phyloP scores from a whole-genome alignment of 495 filamentous ascomycete genomes.

The Neurospora sp. region DNA sequence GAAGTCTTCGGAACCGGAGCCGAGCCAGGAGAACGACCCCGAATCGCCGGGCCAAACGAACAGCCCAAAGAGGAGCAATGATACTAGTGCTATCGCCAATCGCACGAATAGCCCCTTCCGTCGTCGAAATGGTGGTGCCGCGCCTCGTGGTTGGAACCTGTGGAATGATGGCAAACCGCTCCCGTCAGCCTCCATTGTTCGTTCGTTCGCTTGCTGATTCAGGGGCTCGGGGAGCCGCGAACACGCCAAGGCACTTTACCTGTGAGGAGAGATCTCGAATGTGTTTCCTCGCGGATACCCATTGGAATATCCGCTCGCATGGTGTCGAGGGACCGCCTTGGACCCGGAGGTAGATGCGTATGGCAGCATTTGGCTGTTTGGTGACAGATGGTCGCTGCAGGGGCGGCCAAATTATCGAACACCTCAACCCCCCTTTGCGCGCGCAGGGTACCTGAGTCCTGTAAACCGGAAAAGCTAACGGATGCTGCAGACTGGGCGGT shows the following conservation, averaged over 20 bases:
- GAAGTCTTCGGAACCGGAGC: conserved; percentile 57
- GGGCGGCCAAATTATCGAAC: conserved; percentile 3
- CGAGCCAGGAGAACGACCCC: conserved; percentile 60
- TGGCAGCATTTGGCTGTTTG: conserved; percentile 29
- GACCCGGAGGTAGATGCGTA: conserved; percentile 32
- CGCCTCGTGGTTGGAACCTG: conserved; percentile 77
- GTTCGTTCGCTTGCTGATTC: background rate
- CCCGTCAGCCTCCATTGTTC: background rate
- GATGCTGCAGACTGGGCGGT: background rate
- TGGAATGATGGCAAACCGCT: background rate
- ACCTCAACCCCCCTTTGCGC: background rate
- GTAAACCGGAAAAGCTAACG: background rate
- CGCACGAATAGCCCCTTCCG: conserved; percentile 65
- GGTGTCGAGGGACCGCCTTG: conserved; percentile 50
- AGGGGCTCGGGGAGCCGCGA: background rate
- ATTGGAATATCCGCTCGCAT: conserved; percentile 61
- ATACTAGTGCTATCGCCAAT: conserved; percentile 38
- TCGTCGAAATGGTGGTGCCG: conserved; percentile 62
- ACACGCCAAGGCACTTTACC: conserved; percentile 42
- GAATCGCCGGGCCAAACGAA: conserved; percentile 58
- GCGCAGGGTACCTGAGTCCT: background rate
- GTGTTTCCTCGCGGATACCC: conserved; percentile 62
- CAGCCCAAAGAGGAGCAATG: conserved; percentile 48
- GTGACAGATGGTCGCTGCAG: conserved; percentile 4
- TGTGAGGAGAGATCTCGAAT: conserved; percentile 84